These are phyloP conservation scores for Globisporangium radiosum DNA, from an alignment of 352 stramenopile species.

Conservation along the genomic window DNA sequence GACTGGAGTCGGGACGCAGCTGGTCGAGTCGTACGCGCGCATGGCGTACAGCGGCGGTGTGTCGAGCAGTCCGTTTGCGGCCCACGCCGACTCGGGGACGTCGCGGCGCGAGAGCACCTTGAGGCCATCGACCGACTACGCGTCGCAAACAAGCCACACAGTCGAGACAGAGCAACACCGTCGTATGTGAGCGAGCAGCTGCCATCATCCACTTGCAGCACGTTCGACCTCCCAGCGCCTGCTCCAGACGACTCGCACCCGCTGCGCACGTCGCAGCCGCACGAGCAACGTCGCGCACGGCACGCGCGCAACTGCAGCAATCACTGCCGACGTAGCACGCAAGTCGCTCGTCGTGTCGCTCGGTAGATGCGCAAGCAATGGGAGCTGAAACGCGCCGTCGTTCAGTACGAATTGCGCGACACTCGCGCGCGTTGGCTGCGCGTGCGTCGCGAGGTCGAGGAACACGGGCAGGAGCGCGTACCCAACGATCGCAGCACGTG, in stretches of 20 bases:
- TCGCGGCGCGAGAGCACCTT: slow-evolving; percentile 49
- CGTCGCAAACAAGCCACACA: not conserved
- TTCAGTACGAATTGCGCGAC: slow-evolving; percentile 55
- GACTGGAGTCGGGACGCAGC: slow-evolving; percentile 31
- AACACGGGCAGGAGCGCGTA: slow-evolving; percentile 75
- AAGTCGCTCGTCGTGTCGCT: slow-evolving; percentile 25
- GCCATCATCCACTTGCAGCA: not conserved
- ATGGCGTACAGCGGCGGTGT: slow-evolving; percentile 39
- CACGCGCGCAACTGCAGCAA: slow-evolving; percentile 31
- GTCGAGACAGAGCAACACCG: not conserved
- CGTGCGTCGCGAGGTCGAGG: slow-evolving; percentile 47
- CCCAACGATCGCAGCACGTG: slow-evolving; percentile 53
- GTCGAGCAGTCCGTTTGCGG: slow-evolving; percentile 31
- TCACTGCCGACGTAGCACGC: slow-evolving; percentile 22
- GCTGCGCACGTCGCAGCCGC: slow-evolving; percentile 43
- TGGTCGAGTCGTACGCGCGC: slow-evolving; percentile 46
- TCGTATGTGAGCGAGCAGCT: not conserved
- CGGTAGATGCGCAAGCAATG: slow-evolving; percentile 43
- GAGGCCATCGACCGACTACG: slow-evolving; percentile 54
- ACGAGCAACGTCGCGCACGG: slow-evolving; percentile 79
- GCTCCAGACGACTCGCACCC: slow-evolving; percentile 17
- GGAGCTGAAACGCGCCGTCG: slow-evolving; percentile 71
- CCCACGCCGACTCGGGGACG: slow-evolving; percentile 42
- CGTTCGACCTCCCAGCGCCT: too few relatives aligned
- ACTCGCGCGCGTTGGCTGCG: slow-evolving; percentile 44